phyloP scores from a whole-genome alignment of 2,329 filamentous ascomycete genomes.

The Aspergillus calidoustus region DNA sequence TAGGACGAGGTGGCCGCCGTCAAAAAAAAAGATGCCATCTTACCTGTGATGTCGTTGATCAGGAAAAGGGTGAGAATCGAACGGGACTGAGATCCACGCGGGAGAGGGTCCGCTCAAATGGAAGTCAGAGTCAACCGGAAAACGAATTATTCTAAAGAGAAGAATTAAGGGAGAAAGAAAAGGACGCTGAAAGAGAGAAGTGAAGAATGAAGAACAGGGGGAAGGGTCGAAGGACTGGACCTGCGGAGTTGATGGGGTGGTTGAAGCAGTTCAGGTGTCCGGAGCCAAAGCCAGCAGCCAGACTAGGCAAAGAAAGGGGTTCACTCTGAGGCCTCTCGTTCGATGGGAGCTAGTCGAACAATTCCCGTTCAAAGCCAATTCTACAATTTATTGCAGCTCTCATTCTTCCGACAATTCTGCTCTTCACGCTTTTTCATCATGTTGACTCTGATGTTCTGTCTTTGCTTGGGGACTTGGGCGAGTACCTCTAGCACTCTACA shows the following conservation, averaged over 20 bases:
- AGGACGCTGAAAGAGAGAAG: constrained; percentile 31
- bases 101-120: constrained; percentile 13
- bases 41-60: constrained; percentile 24
- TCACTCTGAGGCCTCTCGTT: constrained; percentile 10
- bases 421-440: not conserved
- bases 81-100: constrained; percentile 15
- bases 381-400: not conserved
- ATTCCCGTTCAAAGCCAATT: not conserved
- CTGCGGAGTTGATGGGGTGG: constrained; percentile 28
- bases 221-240: constrained; percentile 27
- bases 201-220: constrained; percentile 29
- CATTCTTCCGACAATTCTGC: not conserved
- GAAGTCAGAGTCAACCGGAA: constrained; percentile 22
- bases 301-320: constrained; percentile 40
- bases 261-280: constrained; percentile 27
- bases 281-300: constrained; percentile 25
- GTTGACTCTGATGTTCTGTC: not conserved
- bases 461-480: not conserved
- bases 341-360: not conserved
- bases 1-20: constrained; percentile 13
- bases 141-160: constrained; percentile 24
- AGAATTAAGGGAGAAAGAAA: constrained; percentile 26
- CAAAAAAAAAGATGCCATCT: constrained; percentile 11
- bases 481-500: not conserved
- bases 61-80: constrained; percentile 21